Percentiles rank a stretch among this genome's conserved stretches.
These are phyloP conservation scores for Scutellaria barbata DNA, from an alignment of 257 asterid species.

Conservation along the genomic window DNA sequence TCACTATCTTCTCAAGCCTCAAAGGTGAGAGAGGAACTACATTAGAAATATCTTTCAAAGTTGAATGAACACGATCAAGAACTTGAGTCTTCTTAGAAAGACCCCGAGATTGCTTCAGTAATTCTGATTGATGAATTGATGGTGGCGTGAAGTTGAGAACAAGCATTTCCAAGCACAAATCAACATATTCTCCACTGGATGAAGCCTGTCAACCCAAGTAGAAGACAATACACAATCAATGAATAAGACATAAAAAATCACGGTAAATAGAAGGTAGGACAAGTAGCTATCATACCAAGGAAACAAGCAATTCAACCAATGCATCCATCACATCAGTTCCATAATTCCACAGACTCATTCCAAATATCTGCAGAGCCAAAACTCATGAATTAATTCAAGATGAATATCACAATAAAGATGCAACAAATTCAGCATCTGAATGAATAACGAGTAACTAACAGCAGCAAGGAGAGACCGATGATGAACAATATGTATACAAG, in stretches of 20 bases:
- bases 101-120: constrained; percentile 65
- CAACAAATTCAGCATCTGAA: constrained; percentile 1
- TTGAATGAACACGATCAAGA: constrained; percentile 75
- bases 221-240: constrained; percentile 11
- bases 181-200: constrained; percentile 68
- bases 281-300: constrained; percentile 61
- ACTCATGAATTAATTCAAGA: neutral
- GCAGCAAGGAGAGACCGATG: constrained; percentile 69
- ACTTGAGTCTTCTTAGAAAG: constrained; percentile 72
- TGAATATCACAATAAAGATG: constrained; percentile 12
- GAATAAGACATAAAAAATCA: neutral
- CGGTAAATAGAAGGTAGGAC: constrained; percentile 30
- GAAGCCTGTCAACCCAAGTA: constrained; percentile 61
- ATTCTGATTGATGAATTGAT: constrained; percentile 31
- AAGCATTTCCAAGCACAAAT: constrained; percentile 84
- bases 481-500: constrained; percentile 63
- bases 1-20: constrained; percentile 71
- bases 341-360: constrained; percentile 88
- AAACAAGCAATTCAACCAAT: constrained; percentile 59
- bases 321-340: constrained; percentile 87
- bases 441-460: constrained; percentile 53
- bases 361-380: constrained; percentile 57
- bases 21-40: constrained; percentile 79
- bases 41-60: constrained; percentile 63
- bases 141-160: constrained; percentile 85